Base-by-base conservation (phyloP, 192 early-diverging fungal genomes). In the Gaertneriomyces semiglobifer region DNA sequence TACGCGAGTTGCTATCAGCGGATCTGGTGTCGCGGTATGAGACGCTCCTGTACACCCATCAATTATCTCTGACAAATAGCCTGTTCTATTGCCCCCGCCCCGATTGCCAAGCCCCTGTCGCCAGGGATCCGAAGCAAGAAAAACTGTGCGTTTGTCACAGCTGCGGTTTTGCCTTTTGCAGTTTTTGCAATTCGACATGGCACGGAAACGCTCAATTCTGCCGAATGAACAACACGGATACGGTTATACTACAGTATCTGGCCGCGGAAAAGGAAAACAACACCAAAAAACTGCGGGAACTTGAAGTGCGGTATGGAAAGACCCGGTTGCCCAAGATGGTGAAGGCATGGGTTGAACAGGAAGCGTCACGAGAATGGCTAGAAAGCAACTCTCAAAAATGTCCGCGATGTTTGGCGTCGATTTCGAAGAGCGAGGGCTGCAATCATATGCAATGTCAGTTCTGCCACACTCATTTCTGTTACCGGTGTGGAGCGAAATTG, bases 391-490 rank as follows among this genome's bases (percentile, higher is more conserved):
- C 73, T 5, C 76, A 78, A 61, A 58, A 45, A 25, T 78, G 76
- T 68, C 76, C 76, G 16, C 55, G 57, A 71, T 6, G 55, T 64
- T 38, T 16, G 14, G 53, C 57, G 8, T 8, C 68, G 7, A 61
- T 73, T 7, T 12, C 66, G 38, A 70, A 71, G 20, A 57, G 43
- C 25, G 71, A 74, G 19, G 75, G 75, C 1, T 77, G 75, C 53
- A 68, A 65, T 62, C 66, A 77, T 39, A 77, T 72, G 63, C 72
- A 57, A 8, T 79, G 77, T 43, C 42, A 57, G 4, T 40, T 70
- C 10, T 75, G 77, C 62, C n/a, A 50, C 41, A 62, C 62, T 6
- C 70, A 72, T 53, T 79, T 79, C 65, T 79, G 77, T 52, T 79
- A 69, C 52, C 16, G 67, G 8, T 77, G 76, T 54, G 69, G 73